These are phyloP conservation scores for Eimeria tenella DNA, from an alignment of 169 alveolate species.

Conservation along the genomic window DNA sequence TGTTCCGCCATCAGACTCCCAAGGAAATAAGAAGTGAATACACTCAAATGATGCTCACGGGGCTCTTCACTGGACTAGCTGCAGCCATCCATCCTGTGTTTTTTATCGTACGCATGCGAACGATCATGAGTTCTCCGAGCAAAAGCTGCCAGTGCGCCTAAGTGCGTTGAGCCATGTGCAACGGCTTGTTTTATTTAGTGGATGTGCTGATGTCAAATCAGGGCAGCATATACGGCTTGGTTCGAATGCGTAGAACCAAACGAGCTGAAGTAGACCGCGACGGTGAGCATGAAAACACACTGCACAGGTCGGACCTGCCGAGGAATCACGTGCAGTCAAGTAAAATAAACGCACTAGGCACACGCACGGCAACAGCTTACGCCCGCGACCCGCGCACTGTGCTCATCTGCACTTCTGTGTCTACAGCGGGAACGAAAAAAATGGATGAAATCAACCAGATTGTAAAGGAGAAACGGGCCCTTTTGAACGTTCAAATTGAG, in stretches of 20 bases:
- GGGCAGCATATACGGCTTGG: slow-evolving; percentile 28
- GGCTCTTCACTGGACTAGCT: slow-evolving; percentile 46
- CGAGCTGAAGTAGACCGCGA: slow-evolving; percentile 36
- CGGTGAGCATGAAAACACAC: neutral
- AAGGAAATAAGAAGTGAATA: slow-evolving; percentile 43
- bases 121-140: neutral
- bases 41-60: slow-evolving; percentile 47
- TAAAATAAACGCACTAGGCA: neutral
- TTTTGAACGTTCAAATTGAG: slow-evolving; percentile 1
- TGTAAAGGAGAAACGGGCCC: neutral
- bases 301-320: neutral
- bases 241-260: slow-evolving; percentile 39
- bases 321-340: too few species aligned
- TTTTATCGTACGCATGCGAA: neutral
- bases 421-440: slow-evolving; percentile 30
- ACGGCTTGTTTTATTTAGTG: neutral
- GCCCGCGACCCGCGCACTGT: neutral
- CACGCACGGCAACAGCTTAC: neutral
- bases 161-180: neutral
- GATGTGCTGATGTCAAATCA: neutral
- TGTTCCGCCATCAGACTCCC: slow-evolving; percentile 60
- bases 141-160: too few species aligned
- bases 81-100: slow-evolving; percentile 48
- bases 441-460: slow-evolving; percentile 26
- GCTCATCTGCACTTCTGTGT: neutral